Percentiles rank a stretch among this genome's conserved stretches.
Conservation (phyloP, 2,329 filamentous ascomycete species). For the Emmonsia crescens region DNA sequence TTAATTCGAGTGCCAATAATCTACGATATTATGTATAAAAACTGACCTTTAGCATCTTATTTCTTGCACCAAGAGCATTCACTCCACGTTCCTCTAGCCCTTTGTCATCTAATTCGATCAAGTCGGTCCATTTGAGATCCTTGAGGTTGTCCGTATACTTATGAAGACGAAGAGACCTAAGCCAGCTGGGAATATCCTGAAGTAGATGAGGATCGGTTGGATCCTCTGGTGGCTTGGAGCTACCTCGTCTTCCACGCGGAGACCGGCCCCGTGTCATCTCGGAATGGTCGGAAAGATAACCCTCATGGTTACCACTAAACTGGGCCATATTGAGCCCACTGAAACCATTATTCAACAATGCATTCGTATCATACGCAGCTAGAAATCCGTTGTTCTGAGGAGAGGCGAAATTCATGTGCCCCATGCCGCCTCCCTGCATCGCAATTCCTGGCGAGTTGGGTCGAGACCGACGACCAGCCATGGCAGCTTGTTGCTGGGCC, state of each 20-base stretch:
- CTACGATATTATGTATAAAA: background rate
- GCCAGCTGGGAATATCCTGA: conserved; percentile 92
- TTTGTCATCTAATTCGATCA: conserved; percentile 85
- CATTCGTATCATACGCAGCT: conserved; percentile 68
- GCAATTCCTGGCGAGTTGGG: conserved; percentile 82
- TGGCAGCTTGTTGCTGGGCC: conserved; percentile 47
- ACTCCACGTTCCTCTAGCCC: conserved; percentile 87
- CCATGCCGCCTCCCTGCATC: conserved; percentile 50
- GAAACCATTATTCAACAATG: conserved; percentile 61
- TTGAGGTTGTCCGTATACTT: conserved; percentile 99
- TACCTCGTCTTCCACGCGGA: conserved; percentile 81
- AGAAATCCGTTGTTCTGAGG: conserved; percentile 93
- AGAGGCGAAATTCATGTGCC: conserved; percentile 63
- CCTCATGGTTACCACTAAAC: conserved; percentile 65
- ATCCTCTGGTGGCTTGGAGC: conserved; percentile 95
- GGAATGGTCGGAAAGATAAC: conserved; percentile 87
- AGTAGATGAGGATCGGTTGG: conserved; percentile 83
- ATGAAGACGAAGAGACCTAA: conserved; percentile 86
- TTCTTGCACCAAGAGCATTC: conserved; percentile 83
- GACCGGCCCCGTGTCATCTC: conserved; percentile 85
- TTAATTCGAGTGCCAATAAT: background rate
- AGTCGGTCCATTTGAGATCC: conserved; percentile 90
- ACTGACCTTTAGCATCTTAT: conserved; percentile 91
- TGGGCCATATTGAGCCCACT: conserved; percentile 60
- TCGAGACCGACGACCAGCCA: conserved; percentile 57